These are phyloP conservation scores for Polytrichum formosum DNA, from an alignment of 225 moss, liverwort and hornwort genomes.

Conservation along the genomic window DNA sequence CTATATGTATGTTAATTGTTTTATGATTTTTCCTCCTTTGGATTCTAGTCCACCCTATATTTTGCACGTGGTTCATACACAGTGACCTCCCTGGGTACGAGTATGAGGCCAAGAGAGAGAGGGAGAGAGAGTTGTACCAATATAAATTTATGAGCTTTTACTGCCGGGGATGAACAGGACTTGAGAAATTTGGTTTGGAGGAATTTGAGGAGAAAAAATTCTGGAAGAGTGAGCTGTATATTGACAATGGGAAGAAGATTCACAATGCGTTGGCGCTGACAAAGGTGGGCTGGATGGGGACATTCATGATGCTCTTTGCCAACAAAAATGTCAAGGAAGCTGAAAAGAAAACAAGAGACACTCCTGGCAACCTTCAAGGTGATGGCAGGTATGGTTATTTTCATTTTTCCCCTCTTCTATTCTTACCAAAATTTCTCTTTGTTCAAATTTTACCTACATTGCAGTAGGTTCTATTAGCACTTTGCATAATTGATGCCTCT, in stretches of 20 bases:
- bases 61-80: too few relatives aligned
- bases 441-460: too few relatives aligned
- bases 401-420: not conserved
- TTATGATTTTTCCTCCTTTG: too few relatives aligned
- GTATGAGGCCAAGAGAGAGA: too few relatives aligned
- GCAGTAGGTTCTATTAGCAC: too few relatives aligned
- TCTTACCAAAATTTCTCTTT: too few relatives aligned
- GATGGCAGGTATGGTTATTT: constrained; percentile 67
- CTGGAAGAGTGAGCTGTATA: constrained; percentile 91
- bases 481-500: too few relatives aligned
- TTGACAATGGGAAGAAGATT: constrained; percentile 88
- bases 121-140: too few relatives aligned
- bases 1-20: too few relatives aligned
- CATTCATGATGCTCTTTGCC: constrained; percentile 54
- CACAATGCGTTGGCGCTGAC: constrained; percentile 66
- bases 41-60: too few relatives aligned
- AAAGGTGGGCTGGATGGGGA: constrained; percentile 56
- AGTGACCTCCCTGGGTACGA: too few relatives aligned
- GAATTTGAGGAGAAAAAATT: constrained; percentile 76
- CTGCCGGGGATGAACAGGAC: constrained; percentile 36
- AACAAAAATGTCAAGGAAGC: constrained; percentile 62
- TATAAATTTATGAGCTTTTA: not conserved
- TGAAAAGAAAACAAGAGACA: constrained; percentile 53
- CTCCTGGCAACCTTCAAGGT: constrained; percentile 71
- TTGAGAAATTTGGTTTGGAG: constrained; percentile 81